Evolutionary conservation across 2,329 filamentous ascomycete species (phyloP), one percentile per base, ranked within the genome.

Genomic region (Cryoendolithus antarcticus): DNA sequence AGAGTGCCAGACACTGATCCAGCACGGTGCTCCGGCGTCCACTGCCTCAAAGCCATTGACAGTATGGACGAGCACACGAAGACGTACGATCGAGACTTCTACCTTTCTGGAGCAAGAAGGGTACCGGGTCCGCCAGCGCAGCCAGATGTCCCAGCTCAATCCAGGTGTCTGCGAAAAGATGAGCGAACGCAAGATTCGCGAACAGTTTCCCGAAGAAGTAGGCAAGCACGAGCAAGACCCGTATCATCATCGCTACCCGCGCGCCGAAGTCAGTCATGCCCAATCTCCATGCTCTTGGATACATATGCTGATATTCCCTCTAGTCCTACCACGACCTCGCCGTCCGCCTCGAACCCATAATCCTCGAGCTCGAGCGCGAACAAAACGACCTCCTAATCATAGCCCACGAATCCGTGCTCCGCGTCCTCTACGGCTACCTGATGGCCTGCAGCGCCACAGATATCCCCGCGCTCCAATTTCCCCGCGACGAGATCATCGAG

Each of bases 311-410:
- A 37, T n/a, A 35, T 32, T 32, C 15, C 15, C 15, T 19, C 15
- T 19, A 19, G 15, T 96, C 89, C 6, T 98, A 98, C 62, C 91
- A 98, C 59, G 91, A 98, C 56, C 77, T 98, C 32, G 91, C 91
- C n/a, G 91, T 98, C 43, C 84, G 91, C 13, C 77, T 98, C 35
- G 91, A 98, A 59, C 93, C 91, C 31, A 94, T 98, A 54, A 98
- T 98, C 55, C 75, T 98, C 27, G 91, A 98, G 60, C 74, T 98
- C 9, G 91, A 98, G 66, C 80, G 91, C 32, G 91, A 98, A 64
- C 85, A 95, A 53, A 93, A 93, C 49, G 91, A 98, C 58, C 72
- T 98, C n/a, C 74, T 98, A 38, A 95, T 98, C 56, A 95, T 98
- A 50, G 91, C 91, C 1, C 91, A 98, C 60, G 91, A 98, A 61